Evolutionary conservation across 1,139 yeast species (phyloP), one percentile per base, ranked within the genome.

Genomic region (Arxiozyma bovina): DNA sequence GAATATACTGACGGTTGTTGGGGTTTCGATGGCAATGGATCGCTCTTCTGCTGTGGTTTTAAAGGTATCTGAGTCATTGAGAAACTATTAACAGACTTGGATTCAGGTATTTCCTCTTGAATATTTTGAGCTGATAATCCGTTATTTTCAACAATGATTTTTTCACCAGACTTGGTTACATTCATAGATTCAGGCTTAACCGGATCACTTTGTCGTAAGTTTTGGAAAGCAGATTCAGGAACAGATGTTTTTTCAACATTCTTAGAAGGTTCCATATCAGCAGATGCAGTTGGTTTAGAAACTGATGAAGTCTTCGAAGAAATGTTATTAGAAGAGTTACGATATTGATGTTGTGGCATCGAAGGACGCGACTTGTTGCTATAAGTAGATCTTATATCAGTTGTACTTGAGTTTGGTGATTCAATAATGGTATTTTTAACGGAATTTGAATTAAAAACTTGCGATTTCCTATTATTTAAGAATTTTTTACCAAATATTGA

Each of bases 401-500:
- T 41, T 21, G 41, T 45, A 42, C 41, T 50, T 25, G 53, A 50
- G 22, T 42, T 45, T 48, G 48, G 56, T 53, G 51, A 53, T 53
- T 60, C 64, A 7, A 61, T 50, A 9, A 61, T 61, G 12, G 60
- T 25, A 20, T 22, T 11, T 18, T 45, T 42, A 21, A 23, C 27
- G 30, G 20, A 53, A 52, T 17, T 55, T 22, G 45, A 34, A 54
- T 25, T 58, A 54, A 22, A 54, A 46, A 50, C 50, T 50, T 59
- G 60, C 5, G 66, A 61, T 53, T 61, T 64, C 52, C 61, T 66
- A 23, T 57, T 58, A 44, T 59, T 64, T 45, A 58, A 77, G 63
- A 55, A 48, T 64, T 81, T 82, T 60, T 87, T 80, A 48, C 86
- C 84, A 68, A 90, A 86, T 57, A 90, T 83, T 0, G 96, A 88